Evolutionary conservation across 306 rosid species (phyloP).

Genomic region (Delonix regia): DNA sequence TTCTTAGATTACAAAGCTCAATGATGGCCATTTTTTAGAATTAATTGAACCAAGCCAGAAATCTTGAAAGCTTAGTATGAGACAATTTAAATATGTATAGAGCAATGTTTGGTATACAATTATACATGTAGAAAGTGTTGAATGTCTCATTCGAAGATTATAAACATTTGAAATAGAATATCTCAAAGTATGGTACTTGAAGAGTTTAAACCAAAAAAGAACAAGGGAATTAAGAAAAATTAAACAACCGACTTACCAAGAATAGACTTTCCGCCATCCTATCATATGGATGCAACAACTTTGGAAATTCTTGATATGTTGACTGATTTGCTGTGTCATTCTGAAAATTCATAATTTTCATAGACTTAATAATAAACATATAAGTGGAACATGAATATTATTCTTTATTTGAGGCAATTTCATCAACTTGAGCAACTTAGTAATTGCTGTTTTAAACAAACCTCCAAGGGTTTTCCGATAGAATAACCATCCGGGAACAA

Average conservation of each 20-base stretch:
- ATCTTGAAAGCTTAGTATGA: slow-evolving; percentile 28
- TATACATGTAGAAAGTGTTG: slow-evolving; percentile 2
- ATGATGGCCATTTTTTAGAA: not conserved
- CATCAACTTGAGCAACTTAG: slow-evolving; percentile 15
- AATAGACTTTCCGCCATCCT: slow-evolving; percentile 85
- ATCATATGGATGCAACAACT: slow-evolving; percentile 90
- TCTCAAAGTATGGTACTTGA: not conserved
- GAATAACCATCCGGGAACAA: slow-evolving; percentile 91
- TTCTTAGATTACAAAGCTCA: slow-evolving; percentile 28
- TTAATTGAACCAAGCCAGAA: slow-evolving; percentile 28
- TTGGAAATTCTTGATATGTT: slow-evolving; percentile 61
- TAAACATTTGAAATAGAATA: slow-evolving; percentile 9
- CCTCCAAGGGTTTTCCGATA: slow-evolving; percentile 84
- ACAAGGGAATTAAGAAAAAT: slow-evolving; percentile 23
- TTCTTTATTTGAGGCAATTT: slow-evolving; percentile 15
- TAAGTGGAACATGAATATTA: slow-evolving; percentile 19
- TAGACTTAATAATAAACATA: slow-evolving; percentile 28
- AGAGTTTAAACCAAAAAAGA: slow-evolving; percentile 25
- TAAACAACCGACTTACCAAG: slow-evolving; percentile 60
- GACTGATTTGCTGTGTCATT: slow-evolving; percentile 55
- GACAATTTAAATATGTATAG: slow-evolving; percentile 12
- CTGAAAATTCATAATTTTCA: slow-evolving; percentile 54
- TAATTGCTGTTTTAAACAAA: slow-evolving; percentile 48
- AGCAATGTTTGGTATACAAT: not conserved
- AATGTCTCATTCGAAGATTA: slow-evolving; percentile 6